Evolutionary conservation across 208 protist genomes (phyloP).

Genomic region (Wallacemonas sp.): DNA sequence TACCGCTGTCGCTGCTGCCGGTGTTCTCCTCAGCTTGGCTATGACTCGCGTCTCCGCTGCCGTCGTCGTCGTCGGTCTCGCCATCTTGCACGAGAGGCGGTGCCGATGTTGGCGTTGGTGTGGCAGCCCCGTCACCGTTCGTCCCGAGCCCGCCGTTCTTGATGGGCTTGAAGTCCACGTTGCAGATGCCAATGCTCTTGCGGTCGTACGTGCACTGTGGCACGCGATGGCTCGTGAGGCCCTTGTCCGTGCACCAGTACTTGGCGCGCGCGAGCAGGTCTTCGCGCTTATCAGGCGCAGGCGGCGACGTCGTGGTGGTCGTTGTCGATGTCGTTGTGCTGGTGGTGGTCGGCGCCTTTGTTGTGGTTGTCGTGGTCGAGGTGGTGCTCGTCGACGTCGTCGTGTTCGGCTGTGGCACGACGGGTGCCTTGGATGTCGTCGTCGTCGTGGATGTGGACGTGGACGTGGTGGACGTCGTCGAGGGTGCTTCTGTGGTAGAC

Average conservation of each 20-base stretch:
- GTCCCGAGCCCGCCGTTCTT: not conserved
- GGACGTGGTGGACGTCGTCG: too few relatives aligned
- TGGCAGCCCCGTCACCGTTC: too few relatives aligned
- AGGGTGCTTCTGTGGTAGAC: not conserved
- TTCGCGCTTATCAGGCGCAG: not conserved
- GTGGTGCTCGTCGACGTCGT: not conserved
- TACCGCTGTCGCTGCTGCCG: not conserved
- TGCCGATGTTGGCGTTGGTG: too few relatives aligned
- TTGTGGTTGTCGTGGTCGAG: not conserved
- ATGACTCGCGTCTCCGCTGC: not conserved
- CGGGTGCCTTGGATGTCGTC: constrained; percentile 1
- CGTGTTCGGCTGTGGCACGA: not conserved
- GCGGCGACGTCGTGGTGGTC: not conserved
- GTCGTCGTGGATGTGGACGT: not conserved
- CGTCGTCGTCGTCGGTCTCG: not conserved
- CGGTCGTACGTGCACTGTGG: constrained; percentile 41
- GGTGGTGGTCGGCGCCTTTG: not conserved
- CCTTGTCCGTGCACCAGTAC: constrained; percentile 29
- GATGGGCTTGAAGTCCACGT: constrained; percentile 11
- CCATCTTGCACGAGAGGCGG: too few relatives aligned
- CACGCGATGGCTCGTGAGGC: constrained; percentile 4
- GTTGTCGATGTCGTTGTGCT: not conserved
- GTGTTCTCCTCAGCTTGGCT: not conserved
- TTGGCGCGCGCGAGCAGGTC: constrained; percentile 1
- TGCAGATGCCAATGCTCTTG: constrained; percentile 41